Percentiles rank a stretch among this genome's conserved stretches.
Conservation (phyloP, 1,139 yeast species). For the Petasospora rhodanensis region DNA sequence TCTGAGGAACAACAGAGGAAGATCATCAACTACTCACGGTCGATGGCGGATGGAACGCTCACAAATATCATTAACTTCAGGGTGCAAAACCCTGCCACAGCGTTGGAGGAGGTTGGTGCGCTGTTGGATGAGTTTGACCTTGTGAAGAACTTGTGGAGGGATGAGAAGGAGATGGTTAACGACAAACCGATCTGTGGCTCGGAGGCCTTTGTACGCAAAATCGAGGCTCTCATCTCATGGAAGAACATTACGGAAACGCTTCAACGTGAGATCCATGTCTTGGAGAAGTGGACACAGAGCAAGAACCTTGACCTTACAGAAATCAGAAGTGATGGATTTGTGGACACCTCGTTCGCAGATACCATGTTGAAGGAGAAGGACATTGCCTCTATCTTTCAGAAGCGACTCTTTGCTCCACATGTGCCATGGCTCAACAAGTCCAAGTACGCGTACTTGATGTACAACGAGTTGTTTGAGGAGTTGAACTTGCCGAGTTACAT, state of each 20-base stretch:
- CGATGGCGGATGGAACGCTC: conserved; percentile 68
- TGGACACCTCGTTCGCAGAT: conserved; percentile 75
- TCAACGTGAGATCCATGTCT: conserved; percentile 46
- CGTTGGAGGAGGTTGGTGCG: conserved; percentile 44
- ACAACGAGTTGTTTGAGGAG: conserved; percentile 58
- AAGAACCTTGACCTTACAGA: conserved; percentile 61
- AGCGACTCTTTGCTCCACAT: conserved; percentile 35
- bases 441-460: conserved; percentile 62
- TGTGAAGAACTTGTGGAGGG: conserved; percentile 78
- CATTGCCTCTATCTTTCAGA: conserved; percentile 60
- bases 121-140: conserved; percentile 61
- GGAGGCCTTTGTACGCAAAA: conserved; percentile 57
- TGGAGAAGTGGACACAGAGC: conserved; percentile 74
- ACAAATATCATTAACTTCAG: conserved; percentile 68
- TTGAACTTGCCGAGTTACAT: conserved; percentile 75
- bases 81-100: conserved; percentile 30
- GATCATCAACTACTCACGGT: conserved; percentile 66
- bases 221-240: conserved; percentile 86
- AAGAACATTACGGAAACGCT: conserved; percentile 69
- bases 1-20: conserved; percentile 76
- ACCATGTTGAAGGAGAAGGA: conserved; percentile 82
- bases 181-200: conserved; percentile 73
- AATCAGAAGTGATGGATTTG: conserved; percentile 37
- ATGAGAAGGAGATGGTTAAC: conserved; percentile 67
- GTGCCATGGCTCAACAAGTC: conserved; percentile 65